phyloP scores from a whole-genome alignment of 306 rosid species.

The Trichosanthes truncata region DNA sequence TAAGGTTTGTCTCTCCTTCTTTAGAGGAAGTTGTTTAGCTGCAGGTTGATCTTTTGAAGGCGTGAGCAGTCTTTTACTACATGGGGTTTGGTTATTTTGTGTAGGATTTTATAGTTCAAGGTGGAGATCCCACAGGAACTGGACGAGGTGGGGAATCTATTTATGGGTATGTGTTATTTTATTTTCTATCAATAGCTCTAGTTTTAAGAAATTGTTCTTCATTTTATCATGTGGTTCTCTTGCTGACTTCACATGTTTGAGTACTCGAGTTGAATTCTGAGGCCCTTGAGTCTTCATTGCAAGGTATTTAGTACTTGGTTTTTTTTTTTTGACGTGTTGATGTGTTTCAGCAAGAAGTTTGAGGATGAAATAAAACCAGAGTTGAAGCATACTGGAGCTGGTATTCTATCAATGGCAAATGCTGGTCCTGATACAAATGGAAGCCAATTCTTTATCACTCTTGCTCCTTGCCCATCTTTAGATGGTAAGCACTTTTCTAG shows the following conservation, averaged over 20 bases:
- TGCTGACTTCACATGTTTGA: not conserved
- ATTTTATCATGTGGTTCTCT: not conserved
- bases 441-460: conserved; percentile 90
- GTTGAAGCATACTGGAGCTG: conserved; percentile 99
- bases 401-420: conserved; percentile 96
- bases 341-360: conserved; percentile 51
- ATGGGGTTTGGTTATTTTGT: conserved; percentile 17
- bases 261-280: not conserved
- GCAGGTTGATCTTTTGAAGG: not conserved
- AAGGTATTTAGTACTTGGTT: not conserved
- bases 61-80: not conserved
- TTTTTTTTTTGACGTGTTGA: not conserved
- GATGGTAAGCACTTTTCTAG: conserved; percentile 51
- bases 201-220: not conserved
- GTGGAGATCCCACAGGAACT: conserved; percentile 99
- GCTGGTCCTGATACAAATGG: conserved; percentile 94
- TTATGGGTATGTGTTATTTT: conserved; percentile 52
- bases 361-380: conserved; percentile 86
- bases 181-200: not conserved
- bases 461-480: conserved; percentile 89
- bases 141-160: conserved; percentile 99
- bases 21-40: not conserved
- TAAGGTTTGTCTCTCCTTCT: conserved; percentile 39
- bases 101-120: conserved; percentile 97
- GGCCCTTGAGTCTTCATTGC: not conserved